Evolutionary conservation across 2,329 filamentous ascomycete genomes (phyloP).

Genomic region (Elsinoe necatrix): DNA sequence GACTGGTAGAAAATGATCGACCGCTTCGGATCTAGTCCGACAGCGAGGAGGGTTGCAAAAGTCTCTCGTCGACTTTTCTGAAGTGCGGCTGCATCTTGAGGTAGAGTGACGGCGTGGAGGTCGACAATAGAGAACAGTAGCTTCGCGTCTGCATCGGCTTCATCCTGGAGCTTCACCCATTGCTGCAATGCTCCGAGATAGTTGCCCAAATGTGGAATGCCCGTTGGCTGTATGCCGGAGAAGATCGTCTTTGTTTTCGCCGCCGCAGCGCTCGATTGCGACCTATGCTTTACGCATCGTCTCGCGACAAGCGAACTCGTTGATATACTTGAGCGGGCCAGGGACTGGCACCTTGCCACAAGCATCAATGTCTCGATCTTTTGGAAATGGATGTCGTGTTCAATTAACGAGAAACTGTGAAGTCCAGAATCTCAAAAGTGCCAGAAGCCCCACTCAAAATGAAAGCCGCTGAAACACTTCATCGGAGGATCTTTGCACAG

Average conservation of each 20-base stretch:
- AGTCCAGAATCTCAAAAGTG: too few relatives aligned
- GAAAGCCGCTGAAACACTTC: too few relatives aligned
- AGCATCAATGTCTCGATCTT: too few relatives aligned
- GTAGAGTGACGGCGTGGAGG: slow-evolving; percentile 81
- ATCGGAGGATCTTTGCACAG: too few relatives aligned
- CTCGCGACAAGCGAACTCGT: background rate
- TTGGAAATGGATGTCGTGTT: too few relatives aligned
- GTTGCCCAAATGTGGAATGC: slow-evolving; percentile 88
- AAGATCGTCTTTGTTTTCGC: slow-evolving; percentile 54
- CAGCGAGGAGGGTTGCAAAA: slow-evolving; percentile 70
- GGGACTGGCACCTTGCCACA: too few relatives aligned
- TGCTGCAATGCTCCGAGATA: slow-evolving; percentile 82
- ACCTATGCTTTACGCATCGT: background rate
- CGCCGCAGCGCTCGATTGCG: background rate
- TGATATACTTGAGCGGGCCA: background rate
- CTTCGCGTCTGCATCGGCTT: slow-evolving; percentile 47
- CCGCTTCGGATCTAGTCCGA: slow-evolving; percentile 71
- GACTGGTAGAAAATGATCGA: slow-evolving; percentile 78
- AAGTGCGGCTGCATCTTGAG: slow-evolving; percentile 56
- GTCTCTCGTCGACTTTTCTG: slow-evolving; percentile 61
- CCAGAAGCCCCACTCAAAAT: too few relatives aligned
- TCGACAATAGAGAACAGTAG: slow-evolving; percentile 86
- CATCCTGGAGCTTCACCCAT: slow-evolving; percentile 75
- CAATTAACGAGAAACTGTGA: too few relatives aligned
- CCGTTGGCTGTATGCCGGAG: slow-evolving; percentile 95